Conservation (phyloP, 1,284 basidiomycete genomes). For the Cystobasidium pallidum region DNA sequence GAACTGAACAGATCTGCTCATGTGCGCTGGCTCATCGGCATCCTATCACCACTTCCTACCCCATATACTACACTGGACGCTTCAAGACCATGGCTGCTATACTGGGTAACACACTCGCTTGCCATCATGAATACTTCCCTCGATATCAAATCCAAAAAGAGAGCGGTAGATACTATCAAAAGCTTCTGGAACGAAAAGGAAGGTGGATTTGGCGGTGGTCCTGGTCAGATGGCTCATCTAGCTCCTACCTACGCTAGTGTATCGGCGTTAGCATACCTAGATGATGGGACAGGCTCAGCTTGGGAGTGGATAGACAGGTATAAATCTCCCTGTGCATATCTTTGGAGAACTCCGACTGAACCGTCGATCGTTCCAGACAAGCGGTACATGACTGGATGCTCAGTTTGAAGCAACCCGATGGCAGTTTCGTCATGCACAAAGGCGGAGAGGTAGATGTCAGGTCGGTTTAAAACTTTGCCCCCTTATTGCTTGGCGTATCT, state of each 20-base stretch:
- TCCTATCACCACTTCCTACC: constrained; percentile 42
- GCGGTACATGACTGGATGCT: constrained; percentile 87
- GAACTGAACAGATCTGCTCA: constrained; percentile 66
- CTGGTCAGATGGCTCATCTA: constrained; percentile 83
- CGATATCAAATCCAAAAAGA: constrained; percentile 72
- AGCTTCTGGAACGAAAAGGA: constrained; percentile 62
- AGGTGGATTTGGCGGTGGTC: constrained; percentile 91
- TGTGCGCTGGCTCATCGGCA: constrained; percentile 68
- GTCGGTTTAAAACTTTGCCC: constrained; percentile 58
- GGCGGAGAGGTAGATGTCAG: constrained; percentile 92
- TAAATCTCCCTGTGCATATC: neutral
- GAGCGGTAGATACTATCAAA: constrained; percentile 72
- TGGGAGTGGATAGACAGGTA: constrained; percentile 57
- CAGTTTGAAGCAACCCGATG: constrained; percentile 89
- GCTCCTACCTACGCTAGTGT: constrained; percentile 89
- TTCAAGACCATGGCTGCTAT: constrained; percentile 87
- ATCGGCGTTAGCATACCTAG: constrained; percentile 74
- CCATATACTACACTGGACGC: constrained; percentile 75
- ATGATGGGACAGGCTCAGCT: constrained; percentile 63
- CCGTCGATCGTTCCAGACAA: constrained; percentile 82
- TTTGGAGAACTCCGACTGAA: constrained; percentile 58
- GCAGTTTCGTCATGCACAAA: constrained; percentile 86
- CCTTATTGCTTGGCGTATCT: constrained; percentile 10
- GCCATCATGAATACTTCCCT: constrained; percentile 74
- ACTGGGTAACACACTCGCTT: constrained; percentile 84